phyloP scores from a whole-genome alignment of 2,329 filamentous ascomycete species.

The Fusarium mexicanum region DNA sequence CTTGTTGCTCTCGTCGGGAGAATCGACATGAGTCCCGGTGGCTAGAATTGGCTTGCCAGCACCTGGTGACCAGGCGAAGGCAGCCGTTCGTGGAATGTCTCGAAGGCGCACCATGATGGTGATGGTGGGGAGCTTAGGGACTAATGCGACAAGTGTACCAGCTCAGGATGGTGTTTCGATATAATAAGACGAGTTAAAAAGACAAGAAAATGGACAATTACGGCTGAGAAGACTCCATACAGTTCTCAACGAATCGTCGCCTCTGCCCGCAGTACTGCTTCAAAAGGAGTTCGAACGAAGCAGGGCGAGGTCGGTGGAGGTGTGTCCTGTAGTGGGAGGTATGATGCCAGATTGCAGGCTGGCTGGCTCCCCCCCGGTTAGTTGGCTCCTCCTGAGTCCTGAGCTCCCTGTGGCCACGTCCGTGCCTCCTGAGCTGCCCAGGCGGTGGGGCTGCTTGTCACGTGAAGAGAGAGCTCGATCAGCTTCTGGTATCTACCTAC shows the following conservation, averaged over 20 bases:
- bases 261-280: constrained; percentile 47
- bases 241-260: constrained; percentile 34
- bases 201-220: constrained; percentile 32
- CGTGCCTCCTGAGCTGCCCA: constrained; percentile 42
- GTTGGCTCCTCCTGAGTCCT: constrained; percentile 44
- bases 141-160: constrained; percentile 40
- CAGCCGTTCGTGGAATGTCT: constrained; percentile 95
- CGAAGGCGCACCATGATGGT: constrained; percentile 88
- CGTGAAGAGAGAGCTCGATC: constrained; percentile 39
- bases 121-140: constrained; percentile 42
- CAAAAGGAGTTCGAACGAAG: constrained; percentile 30
- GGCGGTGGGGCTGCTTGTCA: constrained; percentile 37
- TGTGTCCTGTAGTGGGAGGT: constrained; percentile 45
- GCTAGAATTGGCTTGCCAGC: constrained; percentile 82
- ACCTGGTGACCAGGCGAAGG: constrained; percentile 95
- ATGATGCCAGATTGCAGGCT: constrained; percentile 60
- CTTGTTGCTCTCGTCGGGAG: constrained; percentile 96
- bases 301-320: constrained; percentile 39
- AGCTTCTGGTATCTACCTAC: not conserved
- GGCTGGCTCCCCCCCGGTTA: constrained; percentile 16
- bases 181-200: constrained; percentile 25
- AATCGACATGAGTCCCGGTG: constrained; percentile 95
- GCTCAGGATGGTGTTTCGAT: constrained; percentile 33
- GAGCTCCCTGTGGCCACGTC: constrained; percentile 45
- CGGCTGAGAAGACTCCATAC: constrained; percentile 32